Base-by-base conservation (phyloP, 116 monocot species). In the Cymodocea nodosa region DNA sequence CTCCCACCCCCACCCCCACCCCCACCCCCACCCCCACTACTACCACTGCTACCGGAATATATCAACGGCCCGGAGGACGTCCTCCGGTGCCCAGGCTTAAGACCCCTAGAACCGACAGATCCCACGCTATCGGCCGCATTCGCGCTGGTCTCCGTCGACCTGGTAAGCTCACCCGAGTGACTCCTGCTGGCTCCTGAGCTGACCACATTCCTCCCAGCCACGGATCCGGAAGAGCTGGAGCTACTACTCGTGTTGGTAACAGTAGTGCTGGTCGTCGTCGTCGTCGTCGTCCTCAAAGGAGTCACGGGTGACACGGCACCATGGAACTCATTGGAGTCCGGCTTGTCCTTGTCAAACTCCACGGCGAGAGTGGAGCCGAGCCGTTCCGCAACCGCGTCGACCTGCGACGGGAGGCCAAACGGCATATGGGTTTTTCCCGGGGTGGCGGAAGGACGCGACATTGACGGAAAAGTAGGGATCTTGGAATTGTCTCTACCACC, bases 141-240 rank as follows among this genome's bases (percentile, higher is more conserved):
- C 3, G 61, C 52, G 24, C 60, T 59, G 40, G 53, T 55, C 16
- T 23, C 63, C n/a, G 35, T n/a, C 15, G 63, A 17, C 5, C 60
- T 36, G 15, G 73, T 62, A 5, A 83, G 66, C 79, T 83, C 83
- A 10, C 78, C 85, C 30, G 81, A 85, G 64, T 85, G 85, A 30
- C 76, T 77, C 34, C 39, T 74, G 64, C 60, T 34, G 15, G 62
- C 53, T 55, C 24, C 40, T 24, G 63, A 30, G 15, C 18, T 50
- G 15, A 64, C 16, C 10, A 22, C 17, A 18, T 67, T 56, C 18
- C 69, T 66, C 15, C 59, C 65, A 22, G 78, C 51, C 59, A 68
- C 58, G 17, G 84, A 87, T 57, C 79, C 80, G 17, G 88, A 85
- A 52, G 93, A 93, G 74, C 76, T 76, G 58, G 89, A 81, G 73